Percentiles rank a stretch among this genome's conserved stretches.
Evolutionary conservation across 805 yeast species (phyloP).

Genomic region (Cyberlindnera mycetangii): DNA sequence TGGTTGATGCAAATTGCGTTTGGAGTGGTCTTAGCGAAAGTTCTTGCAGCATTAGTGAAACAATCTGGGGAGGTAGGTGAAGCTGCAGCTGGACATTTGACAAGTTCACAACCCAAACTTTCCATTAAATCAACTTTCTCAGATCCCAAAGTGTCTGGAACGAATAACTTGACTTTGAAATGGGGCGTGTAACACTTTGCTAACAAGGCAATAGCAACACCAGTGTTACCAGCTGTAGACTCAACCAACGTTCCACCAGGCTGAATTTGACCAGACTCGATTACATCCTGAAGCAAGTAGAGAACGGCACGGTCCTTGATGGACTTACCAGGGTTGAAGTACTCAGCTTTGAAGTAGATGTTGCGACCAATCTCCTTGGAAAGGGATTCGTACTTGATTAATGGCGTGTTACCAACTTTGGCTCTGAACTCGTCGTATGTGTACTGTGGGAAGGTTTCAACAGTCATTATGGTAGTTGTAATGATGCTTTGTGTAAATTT

Average conservation of each 20-base stretch:
- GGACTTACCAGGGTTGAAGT: conserved; percentile 77
- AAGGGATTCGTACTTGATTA: conserved; percentile 60
- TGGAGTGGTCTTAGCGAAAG: conserved; percentile 34
- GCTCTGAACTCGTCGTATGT: conserved; percentile 21
- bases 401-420: conserved; percentile 66
- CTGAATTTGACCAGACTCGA: conserved; percentile 27
- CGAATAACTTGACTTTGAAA: conserved; percentile 62
- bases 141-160: conserved; percentile 72
- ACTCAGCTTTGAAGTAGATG: conserved; percentile 70
- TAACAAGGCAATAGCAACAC: conserved; percentile 75
- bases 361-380: conserved; percentile 65
- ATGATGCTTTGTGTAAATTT: too few species aligned
- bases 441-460: conserved; percentile 17
- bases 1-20: conserved; percentile 76
- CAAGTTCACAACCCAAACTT: conserved; percentile 57
- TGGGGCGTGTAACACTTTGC: conserved; percentile 35
- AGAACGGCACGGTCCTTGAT: conserved; percentile 82
- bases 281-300: conserved; percentile 61
- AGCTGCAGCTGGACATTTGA: conserved; percentile 65
- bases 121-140: conserved; percentile 63
- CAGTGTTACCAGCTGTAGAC: conserved; percentile 87
- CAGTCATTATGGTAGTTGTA: conserved; percentile 7
- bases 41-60: conserved; percentile 24
- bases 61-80: conserved; percentile 49
- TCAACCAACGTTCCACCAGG: conserved; percentile 60